Evolutionary conservation across 805 yeast species (phyloP), one percentile per base, ranked within the genome.

Genomic region (Barnettozyma californica): DNA sequence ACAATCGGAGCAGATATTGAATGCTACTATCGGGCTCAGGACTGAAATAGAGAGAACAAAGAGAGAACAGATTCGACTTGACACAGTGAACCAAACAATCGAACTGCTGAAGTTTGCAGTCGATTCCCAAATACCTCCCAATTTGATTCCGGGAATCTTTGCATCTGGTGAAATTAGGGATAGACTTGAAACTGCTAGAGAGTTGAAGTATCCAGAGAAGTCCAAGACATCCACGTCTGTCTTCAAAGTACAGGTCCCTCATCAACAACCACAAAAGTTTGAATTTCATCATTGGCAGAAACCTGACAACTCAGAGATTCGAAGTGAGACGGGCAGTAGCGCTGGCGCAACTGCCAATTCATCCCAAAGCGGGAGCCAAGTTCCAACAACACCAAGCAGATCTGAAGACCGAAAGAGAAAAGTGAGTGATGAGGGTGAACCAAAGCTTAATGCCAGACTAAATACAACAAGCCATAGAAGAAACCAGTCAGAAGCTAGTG

Each of bases 41-140:
- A 58, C 65, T 4, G 77, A 71, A 45, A 71, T 71, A 50, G 75
- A 72, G 50, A 60, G 59, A 33, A 70, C 76, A 3, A 69, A 61
- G 49, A 72, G 67, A 45, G 71, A 69, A 41, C 45, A 60, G 16
- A 49, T 65, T 18, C 67, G 61, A 50, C 57, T 63, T 21, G 63
- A 63, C 16, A 57, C 63, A 14, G 60, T 68, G 5, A 54, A 61
- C 2, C 59, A 66, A 4, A 61, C 71, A 0, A 50, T 71, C n/a
- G 70, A 72, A 31, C 51, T 74, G 11, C 49, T 74, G 29, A 67
- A 64, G 27, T 39, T 65, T 19, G 72, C 74, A 1, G 61, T 66
- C 27, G 53, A 62, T 6, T 59, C 71, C 58, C 60, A 68, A 19
- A 56, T 74, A 8, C 67, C 64, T 26, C 61, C 66, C 8, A 70